Base-by-base conservation (phyloP, 2,329 filamentous ascomycete species). In the Raffaelea ambrosiae region DNA sequence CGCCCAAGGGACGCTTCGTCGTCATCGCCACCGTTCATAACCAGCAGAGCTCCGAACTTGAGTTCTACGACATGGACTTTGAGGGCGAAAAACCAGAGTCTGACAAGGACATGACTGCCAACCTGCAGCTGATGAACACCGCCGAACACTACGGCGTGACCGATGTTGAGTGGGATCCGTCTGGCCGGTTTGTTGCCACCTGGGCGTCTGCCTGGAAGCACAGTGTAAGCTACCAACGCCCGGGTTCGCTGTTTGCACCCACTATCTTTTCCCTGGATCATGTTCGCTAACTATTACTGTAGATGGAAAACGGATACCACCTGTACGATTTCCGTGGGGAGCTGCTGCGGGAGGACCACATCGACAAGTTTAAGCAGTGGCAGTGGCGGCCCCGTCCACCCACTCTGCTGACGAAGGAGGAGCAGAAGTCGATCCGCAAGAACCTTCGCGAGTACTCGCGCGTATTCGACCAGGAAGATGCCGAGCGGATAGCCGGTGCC, bases 221-320 rank as follows among this genome's bases (percentile, higher is more conserved):
- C 67, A 77, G 84, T 58, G 90, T 95, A 84, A 74, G 87, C 71
- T n/a, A 29, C 29, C 11, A 9, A n/a, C n/a, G n/a, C n/a, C n/a
- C n/a, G n/a, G n/a, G n/a, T 43, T 33, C 19, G 14, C 4, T 19
- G 3, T 39, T 35, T 26, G 14, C 44, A 10, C 42, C 40, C 23
- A 44, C 40, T 16, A 33, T 19, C 40, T 19, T 42, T 26, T 22
- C 44, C 9, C 49, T 43, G 9, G 21, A 13, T 29, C 41, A 29
- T 47, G n/a, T 43, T 41, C 36, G 21, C 54, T 55, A 49, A 55
- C 41, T 26, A 20, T 7, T 29, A n/a, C 31, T 31, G 43, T 62
- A 95, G 88, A 95, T 97, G 88, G 93, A 98, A 75, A 98, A 97
- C 65, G 93, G 93, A 54, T 98, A 95, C 75, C 91, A 97, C 67